Base-by-base conservation (phyloP, 768 basidiomycete species). In the Sistotremastrum niveocremeum region DNA sequence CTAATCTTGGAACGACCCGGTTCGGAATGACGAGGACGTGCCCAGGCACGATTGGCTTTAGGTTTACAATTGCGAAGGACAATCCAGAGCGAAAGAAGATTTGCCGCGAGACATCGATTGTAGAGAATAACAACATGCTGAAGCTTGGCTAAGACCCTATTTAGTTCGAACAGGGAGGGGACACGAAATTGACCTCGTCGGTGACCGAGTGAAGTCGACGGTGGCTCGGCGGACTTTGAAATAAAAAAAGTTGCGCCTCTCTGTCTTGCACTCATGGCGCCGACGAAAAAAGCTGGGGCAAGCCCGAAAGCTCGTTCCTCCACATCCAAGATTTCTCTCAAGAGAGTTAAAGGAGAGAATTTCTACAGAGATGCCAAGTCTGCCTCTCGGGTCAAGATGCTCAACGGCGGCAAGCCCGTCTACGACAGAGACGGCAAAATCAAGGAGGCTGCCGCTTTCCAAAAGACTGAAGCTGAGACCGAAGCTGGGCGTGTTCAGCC, bases 351-450 rank as follows among this genome's bases (percentile, higher is more conserved):
- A 60, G 93, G 91, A 58, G 90, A 95, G 69, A 99, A 94, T 62
- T 98, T 97, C 69, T 99, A 95, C 67, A 86, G 91, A 63, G 79
- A 91, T 83, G 91, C 89, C 39, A 97, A 97, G 61, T 71, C 79
- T 56, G 89, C 80, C 35, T 67, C 71, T 32, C 71, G 82, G 49
- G 76, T 91, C 46, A 97, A 95, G 70, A 84, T 99, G 83, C 76
- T 95, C 56, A 85, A 74, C 48, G 84, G 93, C 49, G 90, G 90
- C 35, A 91, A 91, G 66, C 79, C 94, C 50, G 72, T 95, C 30
- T 75, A 89, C 39, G 88, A 97, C 67, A 77, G 76, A 56, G 82
- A 89, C 52, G 95, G 95, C 46, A 94, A 91, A 63, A 80, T 98
- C 57, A 76, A 85, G 51, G 73, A 93, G 63, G 90, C 89, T 44